phyloP scores from a whole-genome alignment of 108 stramenopile genomes.

The Discostella pseudostelligera region DNA sequence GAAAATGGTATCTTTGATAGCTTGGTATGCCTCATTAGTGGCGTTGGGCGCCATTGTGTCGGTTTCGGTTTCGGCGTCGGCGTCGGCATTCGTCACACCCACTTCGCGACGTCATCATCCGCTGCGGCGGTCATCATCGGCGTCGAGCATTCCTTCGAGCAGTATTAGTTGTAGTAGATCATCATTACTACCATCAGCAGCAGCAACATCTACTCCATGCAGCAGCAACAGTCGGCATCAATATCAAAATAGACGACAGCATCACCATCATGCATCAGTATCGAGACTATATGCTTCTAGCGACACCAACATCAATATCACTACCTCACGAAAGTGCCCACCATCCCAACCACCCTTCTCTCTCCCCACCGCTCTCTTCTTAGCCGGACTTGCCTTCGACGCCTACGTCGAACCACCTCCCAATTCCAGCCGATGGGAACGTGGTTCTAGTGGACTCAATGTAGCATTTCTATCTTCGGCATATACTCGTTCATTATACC shows the following conservation, averaged over 20 bases:
- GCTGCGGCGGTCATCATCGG: too few species aligned
- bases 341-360: slow-evolving; percentile 39
- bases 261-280: background rate
- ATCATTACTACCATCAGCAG: background rate
- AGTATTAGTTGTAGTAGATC: background rate
- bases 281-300: background rate
- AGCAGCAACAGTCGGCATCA: too few species aligned
- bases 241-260: background rate
- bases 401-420: slow-evolving; percentile 76
- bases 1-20: background rate
- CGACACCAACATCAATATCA: background rate
- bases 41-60: background rate
- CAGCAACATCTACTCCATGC: background rate
- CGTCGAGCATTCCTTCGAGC: too few species aligned
- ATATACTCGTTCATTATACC: slow-evolving; percentile 71
- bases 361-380: slow-evolving; percentile 67
- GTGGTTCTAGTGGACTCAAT: slow-evolving; percentile 68
- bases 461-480: slow-evolving; percentile 67
- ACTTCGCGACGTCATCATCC: background rate
- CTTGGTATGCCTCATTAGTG: background rate
- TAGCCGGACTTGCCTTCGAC: slow-evolving; percentile 80
- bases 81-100: background rate
- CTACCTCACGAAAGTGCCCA: background rate
- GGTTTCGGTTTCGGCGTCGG: background rate
- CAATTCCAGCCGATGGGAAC: slow-evolving; percentile 77